phyloP scores from a whole-genome alignment of 176 grass and related monocot genomes.

The Oropetium thomaeum region DNA sequence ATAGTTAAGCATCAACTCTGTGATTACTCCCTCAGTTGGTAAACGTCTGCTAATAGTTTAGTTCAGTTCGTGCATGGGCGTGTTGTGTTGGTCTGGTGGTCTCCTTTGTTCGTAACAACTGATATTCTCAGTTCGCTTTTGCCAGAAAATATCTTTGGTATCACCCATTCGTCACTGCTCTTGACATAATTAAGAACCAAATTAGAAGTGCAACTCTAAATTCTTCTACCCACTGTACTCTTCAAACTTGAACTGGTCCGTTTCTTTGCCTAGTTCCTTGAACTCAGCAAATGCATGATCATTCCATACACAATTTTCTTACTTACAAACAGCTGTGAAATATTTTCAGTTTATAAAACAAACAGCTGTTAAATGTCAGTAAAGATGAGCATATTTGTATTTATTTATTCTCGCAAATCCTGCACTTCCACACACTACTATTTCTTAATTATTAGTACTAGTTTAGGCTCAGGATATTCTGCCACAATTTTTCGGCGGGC shows the following conservation, averaged over 20 bases:
- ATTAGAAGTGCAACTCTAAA: neutral
- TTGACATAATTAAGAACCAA: neutral
- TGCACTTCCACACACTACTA: neutral
- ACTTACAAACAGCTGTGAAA: neutral
- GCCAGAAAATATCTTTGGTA: neutral
- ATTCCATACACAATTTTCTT: neutral
- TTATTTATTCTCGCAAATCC: neutral
- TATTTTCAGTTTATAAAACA: too few relatives aligned
- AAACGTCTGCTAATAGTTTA: neutral
- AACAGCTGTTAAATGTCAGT: neutral
- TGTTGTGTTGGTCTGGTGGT: neutral
- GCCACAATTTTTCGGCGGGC: neutral
- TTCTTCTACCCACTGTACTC: neutral
- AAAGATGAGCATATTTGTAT: neutral
- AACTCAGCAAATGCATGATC: neutral
- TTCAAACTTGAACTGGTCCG: neutral
- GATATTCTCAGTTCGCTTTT: neutral
- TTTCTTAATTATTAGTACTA: neutral
- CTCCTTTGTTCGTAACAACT: neutral
- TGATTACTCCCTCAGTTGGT: neutral
- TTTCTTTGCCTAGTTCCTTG: neutral
- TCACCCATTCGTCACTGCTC: neutral
- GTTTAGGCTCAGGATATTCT: neutral
- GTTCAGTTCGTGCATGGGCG: conserved; percentile 12
- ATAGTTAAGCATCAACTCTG: neutral